A percentile compares a stretch with the other conserved stretches of the same genome.
These are phyloP conservation scores for Exophiala xenobiotica DNA, from an alignment of 2,329 filamentous ascomycete genomes.

Conservation along the genomic window DNA sequence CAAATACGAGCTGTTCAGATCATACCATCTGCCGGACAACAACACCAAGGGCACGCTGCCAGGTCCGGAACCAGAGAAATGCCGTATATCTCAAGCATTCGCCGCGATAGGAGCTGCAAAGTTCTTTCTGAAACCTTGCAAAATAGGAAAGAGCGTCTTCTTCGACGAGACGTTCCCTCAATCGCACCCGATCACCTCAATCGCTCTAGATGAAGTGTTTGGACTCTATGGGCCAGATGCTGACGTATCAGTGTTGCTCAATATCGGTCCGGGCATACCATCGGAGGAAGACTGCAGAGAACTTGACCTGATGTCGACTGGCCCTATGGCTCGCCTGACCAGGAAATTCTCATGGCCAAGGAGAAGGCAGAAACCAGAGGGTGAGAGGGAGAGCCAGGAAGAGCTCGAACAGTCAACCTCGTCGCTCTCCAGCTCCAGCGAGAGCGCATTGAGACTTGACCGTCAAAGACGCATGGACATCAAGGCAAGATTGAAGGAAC, in stretches of 20 bases:
- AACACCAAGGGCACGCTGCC: not conserved
- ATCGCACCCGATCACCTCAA: constrained; percentile 15
- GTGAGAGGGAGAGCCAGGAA: not conserved
- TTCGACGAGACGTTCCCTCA: constrained; percentile 20
- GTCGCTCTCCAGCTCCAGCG: constrained; percentile 5
- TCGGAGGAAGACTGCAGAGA: constrained; percentile 10
- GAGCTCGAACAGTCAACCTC: not conserved
- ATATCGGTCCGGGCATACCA: constrained; percentile 19
- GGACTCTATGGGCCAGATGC: constrained; percentile 8
- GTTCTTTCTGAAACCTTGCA: constrained; percentile 13
- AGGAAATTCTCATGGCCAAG: constrained; percentile 19
- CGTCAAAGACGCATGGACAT: constrained; percentile 16
- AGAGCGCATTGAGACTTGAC: constrained; percentile 13
- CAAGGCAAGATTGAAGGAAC: constrained; percentile 1
- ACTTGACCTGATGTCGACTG: constrained; percentile 15
- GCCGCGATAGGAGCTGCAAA: constrained; percentile 14
- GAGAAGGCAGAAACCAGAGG: not conserved
- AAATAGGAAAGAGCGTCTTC: constrained; percentile 11
- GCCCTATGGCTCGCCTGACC: constrained; percentile 9
- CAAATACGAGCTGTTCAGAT: constrained; percentile 15
- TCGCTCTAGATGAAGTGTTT: constrained; percentile 19
- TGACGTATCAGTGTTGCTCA: constrained; percentile 17
- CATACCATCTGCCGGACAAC: constrained; percentile 4
- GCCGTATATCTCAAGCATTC: constrained; percentile 10
- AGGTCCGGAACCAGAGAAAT: constrained; percentile 6